These are phyloP conservation scores for Solanum infundibuliforme DNA, from an alignment of 257 asterid species.

Conservation along the genomic window DNA sequence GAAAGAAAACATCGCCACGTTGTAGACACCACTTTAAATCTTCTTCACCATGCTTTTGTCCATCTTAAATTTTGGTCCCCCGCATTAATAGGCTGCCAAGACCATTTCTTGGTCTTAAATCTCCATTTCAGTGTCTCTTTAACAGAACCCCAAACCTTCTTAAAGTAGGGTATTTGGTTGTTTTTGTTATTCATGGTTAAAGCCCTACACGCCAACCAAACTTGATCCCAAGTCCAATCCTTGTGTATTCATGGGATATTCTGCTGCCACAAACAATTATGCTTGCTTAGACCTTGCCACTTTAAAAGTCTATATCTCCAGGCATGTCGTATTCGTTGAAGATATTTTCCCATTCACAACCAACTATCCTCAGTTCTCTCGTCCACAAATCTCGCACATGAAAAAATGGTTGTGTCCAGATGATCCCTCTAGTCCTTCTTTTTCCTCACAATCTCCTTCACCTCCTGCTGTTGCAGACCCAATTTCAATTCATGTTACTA, in stretches of 20 bases:
- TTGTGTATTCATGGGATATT: neutral
- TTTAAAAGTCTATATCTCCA: too few relatives aligned
- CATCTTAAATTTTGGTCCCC: neutral
- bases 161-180: neutral
- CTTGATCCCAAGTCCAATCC: neutral
- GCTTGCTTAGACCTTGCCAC: neutral
- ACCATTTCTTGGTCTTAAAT: neutral
- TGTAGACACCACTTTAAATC: neutral
- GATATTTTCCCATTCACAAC: too few relatives aligned
- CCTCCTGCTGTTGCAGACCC: neutral
- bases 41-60: neutral
- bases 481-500: neutral
- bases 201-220: neutral
- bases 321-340: neutral
- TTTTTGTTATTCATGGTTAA: neutral
- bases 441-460: neutral
- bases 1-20: neutral
- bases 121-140: neutral
- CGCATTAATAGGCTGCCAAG: neutral
- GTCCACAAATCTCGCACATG: neutral
- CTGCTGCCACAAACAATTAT: neutral
- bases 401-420: neutral
- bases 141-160: neutral
- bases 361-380: neutral
- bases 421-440: neutral